Base-by-base conservation (phyloP, 2,329 filamentous ascomycete genomes). In the Uncinocarpus reesii region DNA sequence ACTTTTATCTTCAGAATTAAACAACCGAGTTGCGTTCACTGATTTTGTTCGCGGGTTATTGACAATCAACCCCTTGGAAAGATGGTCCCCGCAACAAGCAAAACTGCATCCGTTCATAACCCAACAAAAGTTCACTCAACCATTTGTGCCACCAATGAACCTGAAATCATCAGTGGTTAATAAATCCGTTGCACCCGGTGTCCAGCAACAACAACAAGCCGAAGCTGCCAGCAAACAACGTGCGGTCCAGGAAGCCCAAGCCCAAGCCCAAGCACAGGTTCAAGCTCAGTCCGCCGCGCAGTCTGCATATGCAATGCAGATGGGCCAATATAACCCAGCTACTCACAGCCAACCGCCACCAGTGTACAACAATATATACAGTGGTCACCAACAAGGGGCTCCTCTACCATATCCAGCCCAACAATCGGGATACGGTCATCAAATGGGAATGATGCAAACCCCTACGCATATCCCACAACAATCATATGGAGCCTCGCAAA, bases 31-130 rank as follows among this genome's bases (percentile, higher is more conserved):
- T 53, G 89, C 92, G 3, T 98, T 98, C 60, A 98, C 96, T 62
- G 92, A 98, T 66, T 98, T 98, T 60, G 92, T 96, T 20, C 81
- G 92, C 56, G 92, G 92, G 11, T 69, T 98, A 32, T 72, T 98
- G 49, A 94, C 85, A 52, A 93, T 95, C 63, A 98, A 95, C 62
- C 92, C 92, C 2, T 76, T 98, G 28, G 92, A 98, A 67, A 75
- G 92, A 64, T 98, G 92, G 92, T 95, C 92, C 3, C 92, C 92
- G 5, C 90, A 95, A 61, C 92, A 98, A 69, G 92, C 92, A 28
- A 95, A 95, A 63, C 72, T 95, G 51, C 92, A 98, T 63, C 92
- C 92, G 0, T 98, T 98, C 67, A 98, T 98, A 62, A 98, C 92
- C 0, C 92, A 98, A 63, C 85, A 93, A 62, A 98, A 96, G 71